phyloP scores from a whole-genome alignment of 2,329 filamentous ascomycete genomes.

The Monosporascus sp. region DNA sequence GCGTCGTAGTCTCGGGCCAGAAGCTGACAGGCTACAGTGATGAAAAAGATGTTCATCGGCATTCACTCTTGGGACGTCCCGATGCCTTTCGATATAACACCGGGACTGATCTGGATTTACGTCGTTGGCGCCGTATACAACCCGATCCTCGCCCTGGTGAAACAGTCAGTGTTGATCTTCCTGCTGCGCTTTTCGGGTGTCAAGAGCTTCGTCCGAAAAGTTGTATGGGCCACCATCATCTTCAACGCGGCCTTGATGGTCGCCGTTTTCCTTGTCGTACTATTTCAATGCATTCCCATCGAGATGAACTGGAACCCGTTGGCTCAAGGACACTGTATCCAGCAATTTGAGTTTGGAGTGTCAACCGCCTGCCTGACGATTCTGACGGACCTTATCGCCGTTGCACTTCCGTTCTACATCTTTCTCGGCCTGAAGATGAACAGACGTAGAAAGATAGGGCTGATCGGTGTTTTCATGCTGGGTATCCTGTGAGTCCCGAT shows the following conservation, averaged over 20 bases:
- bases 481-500: constrained; percentile 18
- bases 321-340: constrained; percentile 26
- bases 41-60: constrained; percentile 11
- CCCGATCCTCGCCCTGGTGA: constrained; percentile 39
- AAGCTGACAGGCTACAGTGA: constrained; percentile 6
- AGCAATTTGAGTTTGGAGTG: constrained; percentile 13
- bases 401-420: constrained; percentile 35
- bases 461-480: constrained; percentile 34
- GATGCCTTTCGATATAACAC: constrained; percentile 10
- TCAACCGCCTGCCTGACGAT: constrained; percentile 28
- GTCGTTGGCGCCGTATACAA: constrained; percentile 37
- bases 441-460: constrained; percentile 29
- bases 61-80: constrained; percentile 15
- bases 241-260: constrained; percentile 30
- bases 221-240: constrained; percentile 24
- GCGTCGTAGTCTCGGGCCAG: not conserved
- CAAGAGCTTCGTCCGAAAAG: constrained; percentile 25
- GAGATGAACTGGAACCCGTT: constrained; percentile 26
- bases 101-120: constrained; percentile 28
- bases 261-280: constrained; percentile 30
- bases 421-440: constrained; percentile 35
- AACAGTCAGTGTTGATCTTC: constrained; percentile 39
- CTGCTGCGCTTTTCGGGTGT: constrained; percentile 34
- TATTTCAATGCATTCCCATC: constrained; percentile 35
- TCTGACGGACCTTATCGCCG: constrained; percentile 33